Evolutionary conservation across 2,329 filamentous ascomycete species (phyloP).

Genomic region (Beauveria rudraprayagi): DNA sequence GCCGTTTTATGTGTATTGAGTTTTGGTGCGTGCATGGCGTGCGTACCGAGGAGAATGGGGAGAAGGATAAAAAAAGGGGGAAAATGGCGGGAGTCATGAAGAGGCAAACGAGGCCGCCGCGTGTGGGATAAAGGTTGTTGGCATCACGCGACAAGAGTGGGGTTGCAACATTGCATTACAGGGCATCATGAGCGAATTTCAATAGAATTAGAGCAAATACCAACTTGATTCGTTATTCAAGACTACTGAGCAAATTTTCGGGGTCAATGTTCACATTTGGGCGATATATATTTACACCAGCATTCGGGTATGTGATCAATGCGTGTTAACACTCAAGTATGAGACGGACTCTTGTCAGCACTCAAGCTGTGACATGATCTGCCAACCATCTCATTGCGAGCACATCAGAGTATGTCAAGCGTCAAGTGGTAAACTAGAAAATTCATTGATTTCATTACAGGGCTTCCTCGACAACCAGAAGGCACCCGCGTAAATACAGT

Average conservation of each 20-base stretch:
- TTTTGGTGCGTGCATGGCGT: background rate
- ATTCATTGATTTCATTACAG: constrained; percentile 25
- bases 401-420: too few relatives aligned
- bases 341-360: background rate
- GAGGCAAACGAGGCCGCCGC: too few relatives aligned
- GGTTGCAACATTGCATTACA: background rate
- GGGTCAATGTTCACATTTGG: background rate
- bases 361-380: too few relatives aligned
- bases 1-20: constrained; percentile 65
- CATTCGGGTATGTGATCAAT: too few relatives aligned
- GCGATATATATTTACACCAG: too few relatives aligned
- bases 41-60: too few relatives aligned
- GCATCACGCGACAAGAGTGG: background rate
- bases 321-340: too few relatives aligned
- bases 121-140: background rate
- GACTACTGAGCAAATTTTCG: too few relatives aligned
- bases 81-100: too few relatives aligned
- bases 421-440: constrained; percentile 6
- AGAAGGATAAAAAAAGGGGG: too few relatives aligned
- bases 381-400: too few relatives aligned
- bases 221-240: background rate
- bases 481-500: constrained; percentile 19
- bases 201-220: background rate
- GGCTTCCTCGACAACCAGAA: constrained; percentile 14
- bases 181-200: background rate